Base-by-base conservation (phyloP, 306 rosid species). In the Ceratonia siliqua region DNA sequence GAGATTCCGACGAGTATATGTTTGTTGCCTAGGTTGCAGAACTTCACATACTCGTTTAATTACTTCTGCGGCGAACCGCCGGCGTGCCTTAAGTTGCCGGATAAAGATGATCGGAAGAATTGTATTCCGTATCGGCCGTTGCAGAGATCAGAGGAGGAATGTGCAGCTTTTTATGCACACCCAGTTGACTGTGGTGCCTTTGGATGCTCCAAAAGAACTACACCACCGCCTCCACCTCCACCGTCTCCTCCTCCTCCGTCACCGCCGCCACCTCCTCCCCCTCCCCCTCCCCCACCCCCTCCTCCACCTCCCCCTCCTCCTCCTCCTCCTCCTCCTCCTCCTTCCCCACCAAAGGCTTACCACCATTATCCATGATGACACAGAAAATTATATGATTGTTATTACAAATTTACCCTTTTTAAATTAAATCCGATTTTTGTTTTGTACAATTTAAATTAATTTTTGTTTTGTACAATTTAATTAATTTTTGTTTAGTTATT, bases 1-100 rank as follows among this genome's bases (percentile, higher is more conserved):
- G 52, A 35, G 0, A 73, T 94, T 82, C 97, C 97, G 0, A 87
- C 74, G 36, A 78, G 86, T 63, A 17, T 91, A 0, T 94, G 98
- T 65, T 49, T 28, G 33, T 77, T 94, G 88, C 89, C 89, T 0
- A 88, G 82, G 79, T 69, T 94, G 87, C 84, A 91, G 79, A 91
- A 90, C 27, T 94, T 94, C 33, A 89, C 94, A 2, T 91, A 82
- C 71, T 91, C 96, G 0, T 55, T 65, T n/a, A 94, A 94, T 64
- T 94, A 82, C 70, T 87, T 94, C 77, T 85, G 88, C 41, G 53
- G 50, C 9, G 91, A 94, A 52, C 78, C 96, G 4, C 52, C 77
- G 13, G 3, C 9, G 18, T 91, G 98, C 70, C 74, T 84, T 4
- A 88, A 86, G 77, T 56, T 94, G 83, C 72, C 28, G 17, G 84